A percentile compares a stretch with the other conserved stretches of the same genome.
These are phyloP conservation scores for Ustilago sp. DNA, from an alignment of 1,284 basidiomycete genomes.

Conservation along the genomic window DNA sequence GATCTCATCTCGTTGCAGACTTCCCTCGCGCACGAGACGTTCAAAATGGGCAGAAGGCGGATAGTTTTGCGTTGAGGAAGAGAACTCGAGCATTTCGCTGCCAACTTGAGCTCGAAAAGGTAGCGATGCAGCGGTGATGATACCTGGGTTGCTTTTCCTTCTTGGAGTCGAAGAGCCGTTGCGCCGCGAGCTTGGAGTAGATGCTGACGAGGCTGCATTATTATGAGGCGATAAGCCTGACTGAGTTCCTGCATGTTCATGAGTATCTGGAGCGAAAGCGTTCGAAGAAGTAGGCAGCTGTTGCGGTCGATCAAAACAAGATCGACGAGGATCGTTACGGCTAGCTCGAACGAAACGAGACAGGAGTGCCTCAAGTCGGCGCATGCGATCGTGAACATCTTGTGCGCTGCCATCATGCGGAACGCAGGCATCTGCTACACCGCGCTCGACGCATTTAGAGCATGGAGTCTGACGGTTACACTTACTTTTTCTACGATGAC, in stretches of 20 bases:
- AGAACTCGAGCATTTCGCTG: slow-evolving; percentile 28
- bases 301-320: neutral
- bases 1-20: slow-evolving; percentile 9
- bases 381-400: slow-evolving; percentile 18
- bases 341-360: slow-evolving; percentile 11
- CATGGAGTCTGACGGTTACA: slow-evolving; percentile 42
- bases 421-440: slow-evolving; percentile 20
- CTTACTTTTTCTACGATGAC: slow-evolving; percentile 43
- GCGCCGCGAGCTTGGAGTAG: neutral
- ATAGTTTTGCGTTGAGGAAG: slow-evolving; percentile 22
- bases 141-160: slow-evolving; percentile 22
- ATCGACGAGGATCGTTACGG: neutral
- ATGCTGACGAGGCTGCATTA: neutral
- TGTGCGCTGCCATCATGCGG: slow-evolving; percentile 24
- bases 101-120: slow-evolving; percentile 28
- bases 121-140: slow-evolving; percentile 27
- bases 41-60: slow-evolving; percentile 31
- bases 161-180: slow-evolving; percentile 11
- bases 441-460: slow-evolving; percentile 32
- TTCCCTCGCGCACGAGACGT: slow-evolving; percentile 28
- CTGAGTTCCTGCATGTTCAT: neutral
- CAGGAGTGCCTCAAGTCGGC: slow-evolving; percentile 22
- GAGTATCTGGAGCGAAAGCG: neutral
- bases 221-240: neutral
- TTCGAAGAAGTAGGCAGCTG: neutral